Evolutionary conservation across 805 yeast species (phyloP).

Genomic region (Saturnispora saitoi): DNA sequence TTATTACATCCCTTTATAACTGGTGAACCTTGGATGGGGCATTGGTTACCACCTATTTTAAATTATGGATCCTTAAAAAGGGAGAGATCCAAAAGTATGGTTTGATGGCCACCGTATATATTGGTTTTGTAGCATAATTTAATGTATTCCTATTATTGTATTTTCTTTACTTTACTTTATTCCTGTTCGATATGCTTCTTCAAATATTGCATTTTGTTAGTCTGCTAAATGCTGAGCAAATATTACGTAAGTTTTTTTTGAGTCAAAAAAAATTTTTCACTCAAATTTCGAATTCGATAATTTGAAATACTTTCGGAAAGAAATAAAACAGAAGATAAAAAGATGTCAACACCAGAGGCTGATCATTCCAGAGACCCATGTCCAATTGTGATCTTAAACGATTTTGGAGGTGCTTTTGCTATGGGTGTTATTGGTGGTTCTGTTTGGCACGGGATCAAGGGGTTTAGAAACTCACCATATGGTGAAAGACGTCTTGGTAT

Average conservation of each 20-base stretch:
- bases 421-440: constrained; percentile 99
- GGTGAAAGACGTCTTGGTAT: constrained; percentile 94
- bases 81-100: constrained; percentile 18
- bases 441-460: constrained; percentile 98
- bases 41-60: constrained; percentile 41
- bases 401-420: constrained; percentile 98
- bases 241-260: neutral
- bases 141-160: neutral
- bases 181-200: neutral
- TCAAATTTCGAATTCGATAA: neutral
- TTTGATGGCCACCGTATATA: neutral
- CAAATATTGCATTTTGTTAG: neutral
- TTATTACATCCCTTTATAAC: constrained; percentile 83
- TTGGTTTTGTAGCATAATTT: neutral
- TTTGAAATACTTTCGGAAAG: neutral
- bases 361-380: constrained; percentile 99
- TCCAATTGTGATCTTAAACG: constrained; percentile 91
- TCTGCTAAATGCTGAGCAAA: neutral
- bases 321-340: constrained; percentile 7
- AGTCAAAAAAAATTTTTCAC: neutral
- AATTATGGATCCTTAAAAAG: constrained; percentile 10
- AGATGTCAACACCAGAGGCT: constrained; percentile 58
- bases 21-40: constrained; percentile 43
- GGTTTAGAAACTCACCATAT: constrained; percentile 94
- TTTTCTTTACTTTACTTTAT: neutral